A percentile compares a stretch with the other conserved stretches of the same genome.
Conservation (phyloP, 75 land plant species). For the Sequoiadendron giganteum region DNA sequence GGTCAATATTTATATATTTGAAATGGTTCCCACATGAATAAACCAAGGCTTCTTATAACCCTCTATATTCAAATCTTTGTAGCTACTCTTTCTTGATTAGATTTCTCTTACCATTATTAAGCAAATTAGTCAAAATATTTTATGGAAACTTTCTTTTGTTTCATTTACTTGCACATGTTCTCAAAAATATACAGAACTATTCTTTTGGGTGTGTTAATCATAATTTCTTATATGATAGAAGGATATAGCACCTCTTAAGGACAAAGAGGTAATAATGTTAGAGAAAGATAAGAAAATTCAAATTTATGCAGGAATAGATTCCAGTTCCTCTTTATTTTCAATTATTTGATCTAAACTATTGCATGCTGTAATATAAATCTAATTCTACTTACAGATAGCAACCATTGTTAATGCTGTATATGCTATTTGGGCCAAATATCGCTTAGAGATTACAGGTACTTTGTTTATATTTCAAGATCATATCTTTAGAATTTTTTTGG, state of each 20-base stretch:
- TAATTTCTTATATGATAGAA: not conserved
- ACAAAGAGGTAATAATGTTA: not conserved
- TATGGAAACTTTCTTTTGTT: not conserved
- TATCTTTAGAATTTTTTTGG: not conserved
- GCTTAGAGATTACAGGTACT: constrained; percentile 78
- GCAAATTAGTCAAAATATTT: not conserved
- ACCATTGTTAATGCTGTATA: constrained; percentile 59
- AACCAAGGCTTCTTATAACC: not conserved
- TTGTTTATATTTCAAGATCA: not conserved
- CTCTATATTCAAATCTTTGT: not conserved
- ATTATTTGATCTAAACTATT: not conserved
- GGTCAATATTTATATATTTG: not conserved
- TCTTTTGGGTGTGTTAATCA: not conserved
- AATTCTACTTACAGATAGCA: constrained; percentile 44
- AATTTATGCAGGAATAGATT: not conserved
- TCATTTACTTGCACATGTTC: not conserved
- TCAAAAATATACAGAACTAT: not conserved
- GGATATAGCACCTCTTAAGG: not conserved
- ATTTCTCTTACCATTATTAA: not conserved
- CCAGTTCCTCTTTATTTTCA: not conserved
- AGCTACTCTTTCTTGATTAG: not conserved
- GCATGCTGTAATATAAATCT: not conserved
- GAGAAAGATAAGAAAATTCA: not conserved
- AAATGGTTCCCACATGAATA: not conserved
- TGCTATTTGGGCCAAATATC: constrained; percentile 85